Percentiles rank a stretch among this genome's conserved stretches.
phyloP scores from a whole-genome alignment of 2,329 filamentous ascomycete species.

The Curvularia spicifera region DNA sequence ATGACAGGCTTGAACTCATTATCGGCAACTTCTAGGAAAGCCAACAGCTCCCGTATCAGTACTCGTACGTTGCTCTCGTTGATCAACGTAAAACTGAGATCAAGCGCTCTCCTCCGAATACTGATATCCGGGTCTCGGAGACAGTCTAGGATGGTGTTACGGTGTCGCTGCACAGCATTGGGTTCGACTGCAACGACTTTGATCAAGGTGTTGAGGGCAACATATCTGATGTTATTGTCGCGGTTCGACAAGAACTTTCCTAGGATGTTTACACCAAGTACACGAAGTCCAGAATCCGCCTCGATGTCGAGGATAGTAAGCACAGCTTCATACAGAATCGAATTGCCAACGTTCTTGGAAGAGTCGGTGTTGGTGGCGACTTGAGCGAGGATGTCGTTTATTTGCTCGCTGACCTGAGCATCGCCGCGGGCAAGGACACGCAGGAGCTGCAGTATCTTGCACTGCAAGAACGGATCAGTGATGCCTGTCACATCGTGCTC shows the following conservation, averaged over 20 bases:
- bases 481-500: constrained; percentile 99
- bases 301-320: constrained; percentile 98
- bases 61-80: constrained; percentile 96
- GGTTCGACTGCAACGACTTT: constrained; percentile 98
- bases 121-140: constrained; percentile 97
- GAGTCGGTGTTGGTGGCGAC: constrained; percentile 98
- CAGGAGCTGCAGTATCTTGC: constrained; percentile 89
- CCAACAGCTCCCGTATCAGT: constrained; percentile 87
- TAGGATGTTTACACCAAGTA: constrained; percentile 96
- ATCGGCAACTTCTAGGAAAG: constrained; percentile 95
- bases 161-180: constrained; percentile 94
- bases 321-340: constrained; percentile 96
- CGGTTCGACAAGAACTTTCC: constrained; percentile 98
- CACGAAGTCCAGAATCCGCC: constrained; percentile 90
- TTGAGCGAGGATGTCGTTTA: constrained; percentile 97
- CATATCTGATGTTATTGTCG: constrained; percentile 99
- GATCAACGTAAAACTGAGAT: constrained; percentile 97
- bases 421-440: constrained; percentile 88
- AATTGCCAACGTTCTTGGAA: constrained; percentile 97
- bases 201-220: constrained; percentile 94
- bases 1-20: constrained; percentile 99
- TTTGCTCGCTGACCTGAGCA: constrained; percentile 87
- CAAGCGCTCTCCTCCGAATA: constrained; percentile 91
- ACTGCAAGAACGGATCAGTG: constrained; percentile 95
- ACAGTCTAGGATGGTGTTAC: constrained; percentile 97